Evolutionary conservation across 257 asterid species (phyloP), one percentile per base, ranked within the genome.

Genomic region (Euphrasia confusa): DNA sequence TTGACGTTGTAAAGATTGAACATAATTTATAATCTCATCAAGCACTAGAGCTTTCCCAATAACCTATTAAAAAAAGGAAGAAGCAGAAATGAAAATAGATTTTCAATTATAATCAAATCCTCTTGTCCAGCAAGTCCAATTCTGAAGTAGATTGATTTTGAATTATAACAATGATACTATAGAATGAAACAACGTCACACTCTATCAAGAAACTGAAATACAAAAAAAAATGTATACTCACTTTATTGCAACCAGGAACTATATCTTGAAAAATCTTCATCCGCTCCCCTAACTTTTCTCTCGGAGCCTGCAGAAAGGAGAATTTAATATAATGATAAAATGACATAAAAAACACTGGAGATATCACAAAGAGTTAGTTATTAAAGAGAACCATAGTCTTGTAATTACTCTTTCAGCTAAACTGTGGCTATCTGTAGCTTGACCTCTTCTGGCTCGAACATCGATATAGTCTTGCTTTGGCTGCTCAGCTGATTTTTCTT

Each of bases 41-140:
- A 87, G 95, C 68, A 84, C 93, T 54, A 82, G 65, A 13, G 93
- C 89, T 75, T 86, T 86, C 62, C 91, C 91, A 58, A 80, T 83
- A 50, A 83, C 91, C 92, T 83, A 78, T 60, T 68, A 47, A 12
- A 45, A 5, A 45, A 45, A 12, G 3, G 10, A 10, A 44, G 2
- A 6, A 6, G 2, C 0, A 2, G 7, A 44, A 13, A 44, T 47
- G 53, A 11, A 47, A 47, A 14, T 8, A 7, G 42, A 8, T 37
- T 8, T 37, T 9, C 12, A 37, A 9, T 37, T 37, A 37, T 37
- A 37, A 37, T 37, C 42, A 37, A 7, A 37, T 1, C 3, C 10
- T 37, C 42, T 37, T 37, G 12, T 37, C 42, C 3, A 37, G 10
- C 2, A 8, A 37, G 42, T 37, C 42, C 11, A 37, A 37, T 37